A percentile compares a stretch with the other conserved stretches of the same genome.
These are phyloP conservation scores for Podosphaera fusca DNA, from an alignment of 2,329 filamentous ascomycete species.

Conservation along the genomic window DNA sequence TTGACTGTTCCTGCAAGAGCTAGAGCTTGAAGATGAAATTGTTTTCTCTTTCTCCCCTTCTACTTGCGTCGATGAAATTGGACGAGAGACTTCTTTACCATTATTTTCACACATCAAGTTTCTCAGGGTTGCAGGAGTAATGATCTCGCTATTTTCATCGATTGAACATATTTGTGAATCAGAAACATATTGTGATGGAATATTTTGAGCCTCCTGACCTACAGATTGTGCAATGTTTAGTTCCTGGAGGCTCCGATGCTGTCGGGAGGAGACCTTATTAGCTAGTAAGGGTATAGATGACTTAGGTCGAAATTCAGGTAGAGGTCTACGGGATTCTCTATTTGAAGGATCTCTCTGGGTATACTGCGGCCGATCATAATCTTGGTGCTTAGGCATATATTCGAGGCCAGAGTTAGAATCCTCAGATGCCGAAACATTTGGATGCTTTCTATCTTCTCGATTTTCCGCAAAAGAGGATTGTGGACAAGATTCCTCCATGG, in stretches of 20 bases:
- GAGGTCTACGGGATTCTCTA: constrained; percentile 3
- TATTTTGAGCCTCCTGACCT: constrained; percentile 6
- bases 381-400: background rate
- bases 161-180: constrained; percentile 9
- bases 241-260: constrained; percentile 9
- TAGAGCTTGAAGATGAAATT: background rate
- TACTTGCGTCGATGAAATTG: background rate
- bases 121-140: background rate
- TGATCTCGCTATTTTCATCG: background rate
- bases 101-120: background rate
- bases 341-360: constrained; percentile 6
- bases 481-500: constrained; percentile 6
- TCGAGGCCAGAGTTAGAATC: constrained; percentile 11
- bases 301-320: background rate
- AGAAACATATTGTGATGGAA: constrained; percentile 8
- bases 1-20: background rate
- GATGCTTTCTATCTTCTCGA: constrained; percentile 9
- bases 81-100: background rate
- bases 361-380: background rate
- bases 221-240: constrained; percentile 12
- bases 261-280: constrained; percentile 8
- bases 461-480: constrained; percentile 14
- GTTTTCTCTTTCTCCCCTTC: background rate
- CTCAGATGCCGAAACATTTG: constrained; percentile 4
- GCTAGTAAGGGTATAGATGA: background rate